Percentiles rank a stretch among this genome's conserved stretches.
Evolutionary conservation across 2,329 filamentous ascomycete species (phyloP).

Genomic region (Cordyceps tenuipes): DNA sequence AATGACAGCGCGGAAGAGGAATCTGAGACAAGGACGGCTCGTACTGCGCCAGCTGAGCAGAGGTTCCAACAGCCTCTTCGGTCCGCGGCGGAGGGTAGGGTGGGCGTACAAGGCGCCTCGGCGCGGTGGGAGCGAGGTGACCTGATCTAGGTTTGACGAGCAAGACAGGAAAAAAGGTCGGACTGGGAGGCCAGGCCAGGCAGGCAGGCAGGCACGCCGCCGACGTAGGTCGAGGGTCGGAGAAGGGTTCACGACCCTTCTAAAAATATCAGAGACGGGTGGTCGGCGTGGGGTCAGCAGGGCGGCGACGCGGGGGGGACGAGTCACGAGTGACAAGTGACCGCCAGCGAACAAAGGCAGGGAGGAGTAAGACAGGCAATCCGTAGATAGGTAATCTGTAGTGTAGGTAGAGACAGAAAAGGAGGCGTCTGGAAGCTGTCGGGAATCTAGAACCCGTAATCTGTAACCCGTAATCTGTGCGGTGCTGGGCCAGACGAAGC

Average conservation of each 20-base stretch:
- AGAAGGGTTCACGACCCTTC: neutral
- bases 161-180: neutral
- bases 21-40: neutral
- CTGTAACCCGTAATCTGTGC: too few relatives aligned
- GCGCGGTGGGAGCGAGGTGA: neutral
- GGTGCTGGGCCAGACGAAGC: too few relatives aligned
- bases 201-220: neutral
- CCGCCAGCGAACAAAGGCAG: neutral
- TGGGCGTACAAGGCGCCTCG: neutral
- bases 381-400: too few relatives aligned
- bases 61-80: neutral
- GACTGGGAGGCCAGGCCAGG: neutral
- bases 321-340: neutral
- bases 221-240: neutral
- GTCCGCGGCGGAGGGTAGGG: neutral
- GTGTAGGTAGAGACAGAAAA: neutral
- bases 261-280: constrained; percentile 4
- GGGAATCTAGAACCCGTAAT: too few relatives aligned
- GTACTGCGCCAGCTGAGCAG: neutral
- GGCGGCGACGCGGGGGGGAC: neutral
- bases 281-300: constrained; percentile 11
- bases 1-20: neutral
- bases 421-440: neutral
- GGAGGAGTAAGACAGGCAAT: neutral
- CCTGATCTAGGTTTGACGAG: neutral